These are phyloP conservation scores for Colletotrichum truncatum DNA, from an alignment of 2,329 filamentous ascomycete species.

Conservation along the genomic window DNA sequence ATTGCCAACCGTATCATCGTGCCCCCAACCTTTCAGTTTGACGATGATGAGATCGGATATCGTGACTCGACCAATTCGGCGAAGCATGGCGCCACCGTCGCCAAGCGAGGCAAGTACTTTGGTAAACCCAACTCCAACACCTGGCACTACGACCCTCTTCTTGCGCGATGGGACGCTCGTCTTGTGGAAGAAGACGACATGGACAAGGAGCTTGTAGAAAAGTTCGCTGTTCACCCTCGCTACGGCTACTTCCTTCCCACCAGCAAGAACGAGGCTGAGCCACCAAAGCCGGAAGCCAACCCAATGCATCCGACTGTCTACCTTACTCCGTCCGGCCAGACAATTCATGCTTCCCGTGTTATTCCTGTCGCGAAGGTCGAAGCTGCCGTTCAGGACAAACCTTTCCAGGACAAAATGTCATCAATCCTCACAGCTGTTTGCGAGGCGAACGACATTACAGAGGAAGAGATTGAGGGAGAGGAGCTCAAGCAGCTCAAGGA, in stretches of 20 bases:
- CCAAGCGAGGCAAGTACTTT: conserved; percentile 62
- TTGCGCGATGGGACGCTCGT: conserved; percentile 62
- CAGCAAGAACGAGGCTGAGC: conserved; percentile 55
- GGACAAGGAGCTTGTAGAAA: conserved; percentile 58
- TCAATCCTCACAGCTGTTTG: conserved; percentile 48
- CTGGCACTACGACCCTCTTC: conserved; percentile 63
- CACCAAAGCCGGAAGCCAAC: conserved; percentile 50
- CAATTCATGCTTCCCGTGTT: conserved; percentile 58
- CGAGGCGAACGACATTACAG: conserved; percentile 42
- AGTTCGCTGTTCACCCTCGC: conserved; percentile 60
- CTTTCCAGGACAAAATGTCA: conserved; percentile 34
- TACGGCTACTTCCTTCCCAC: conserved; percentile 61
- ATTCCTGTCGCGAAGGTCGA: conserved; percentile 35
- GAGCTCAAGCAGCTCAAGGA: conserved; percentile 43
- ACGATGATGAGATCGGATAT: conserved; percentile 66
- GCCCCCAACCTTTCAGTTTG: conserved; percentile 57
- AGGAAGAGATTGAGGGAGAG: conserved; percentile 44
- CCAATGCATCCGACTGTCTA: conserved; percentile 59
- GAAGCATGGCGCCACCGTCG: conserved; percentile 60
- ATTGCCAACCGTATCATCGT: conserved; percentile 64
- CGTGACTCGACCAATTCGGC: conserved; percentile 66
- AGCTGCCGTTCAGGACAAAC: conserved; percentile 13
- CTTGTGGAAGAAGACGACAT: conserved; percentile 58
- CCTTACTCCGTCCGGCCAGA: conserved; percentile 56
- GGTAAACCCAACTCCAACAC: conserved; percentile 62